phyloP scores from a whole-genome alignment of 768 basidiomycete genomes.

The Basidioascus undulatus region DNA sequence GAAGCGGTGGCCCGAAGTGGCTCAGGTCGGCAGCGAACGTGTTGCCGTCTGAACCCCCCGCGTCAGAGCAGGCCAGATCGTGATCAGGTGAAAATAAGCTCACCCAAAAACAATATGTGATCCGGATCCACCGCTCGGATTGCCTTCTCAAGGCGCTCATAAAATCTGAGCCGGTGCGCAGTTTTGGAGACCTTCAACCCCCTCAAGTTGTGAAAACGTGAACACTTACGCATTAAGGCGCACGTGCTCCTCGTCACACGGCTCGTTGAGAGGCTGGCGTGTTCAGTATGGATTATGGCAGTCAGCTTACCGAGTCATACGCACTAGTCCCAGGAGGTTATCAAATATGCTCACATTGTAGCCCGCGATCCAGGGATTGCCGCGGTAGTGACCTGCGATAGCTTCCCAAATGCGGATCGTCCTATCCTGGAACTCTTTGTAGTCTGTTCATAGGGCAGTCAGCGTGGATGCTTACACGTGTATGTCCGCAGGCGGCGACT shows the following conservation, averaged over 20 bases:
- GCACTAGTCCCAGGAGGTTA: too few relatives aligned
- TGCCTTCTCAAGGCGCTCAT: constrained; percentile 39
- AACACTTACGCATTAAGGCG: too few relatives aligned
- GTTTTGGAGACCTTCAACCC: too few relatives aligned
- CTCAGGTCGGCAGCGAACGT: constrained; percentile 34
- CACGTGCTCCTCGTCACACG: constrained; percentile 42
- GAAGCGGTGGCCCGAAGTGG: constrained; percentile 17
- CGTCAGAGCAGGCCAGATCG: too few relatives aligned
- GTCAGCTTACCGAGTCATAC: too few relatives aligned
- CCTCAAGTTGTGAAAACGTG: too few relatives aligned
- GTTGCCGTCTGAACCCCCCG: too few relatives aligned
- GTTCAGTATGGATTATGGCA: too few relatives aligned
- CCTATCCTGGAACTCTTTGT: constrained; percentile 68
- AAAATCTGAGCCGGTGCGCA: constrained; percentile 39
- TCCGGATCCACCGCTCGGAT: constrained; percentile 45
- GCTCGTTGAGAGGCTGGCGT: constrained; percentile 69
- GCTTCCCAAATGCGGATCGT: constrained; percentile 51
- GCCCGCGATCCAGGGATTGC: constrained; percentile 29
- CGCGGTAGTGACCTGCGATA: constrained; percentile 48
- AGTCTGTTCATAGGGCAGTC: constrained; percentile 17
- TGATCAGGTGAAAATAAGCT: too few relatives aligned
- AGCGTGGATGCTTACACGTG: not conserved
- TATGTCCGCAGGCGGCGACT: too few relatives aligned
- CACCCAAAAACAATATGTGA: constrained; percentile 52
- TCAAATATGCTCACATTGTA: too few relatives aligned